phyloP scores from a whole-genome alignment of 2,329 filamentous ascomycete genomes.

The Scedosporium boydii region DNA sequence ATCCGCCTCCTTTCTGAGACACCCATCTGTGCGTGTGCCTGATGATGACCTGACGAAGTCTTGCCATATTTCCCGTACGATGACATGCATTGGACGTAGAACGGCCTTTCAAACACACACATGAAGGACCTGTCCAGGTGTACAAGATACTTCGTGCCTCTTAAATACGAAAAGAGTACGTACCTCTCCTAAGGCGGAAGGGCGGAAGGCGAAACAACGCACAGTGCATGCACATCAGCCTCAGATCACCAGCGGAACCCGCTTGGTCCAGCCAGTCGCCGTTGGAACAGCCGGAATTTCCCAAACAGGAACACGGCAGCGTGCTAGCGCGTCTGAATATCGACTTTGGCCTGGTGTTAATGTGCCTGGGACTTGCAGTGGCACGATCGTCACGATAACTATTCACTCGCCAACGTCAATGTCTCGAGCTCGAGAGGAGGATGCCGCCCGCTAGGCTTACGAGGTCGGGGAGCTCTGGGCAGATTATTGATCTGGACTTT shows the following conservation, averaged over 20 bases:
- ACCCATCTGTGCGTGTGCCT: slow-evolving; percentile 1
- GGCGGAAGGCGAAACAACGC: too few species aligned
- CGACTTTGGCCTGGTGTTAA: background rate
- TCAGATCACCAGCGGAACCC: too few species aligned
- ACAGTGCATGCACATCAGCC: too few species aligned
- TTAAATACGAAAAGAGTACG: background rate
- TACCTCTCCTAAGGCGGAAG: background rate
- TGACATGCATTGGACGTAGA: background rate
- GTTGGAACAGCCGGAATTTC: background rate
- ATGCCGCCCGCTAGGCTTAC: slow-evolving; percentile 1
- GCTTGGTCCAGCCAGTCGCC: too few species aligned
- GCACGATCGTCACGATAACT: background rate
- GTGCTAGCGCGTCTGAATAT: background rate
- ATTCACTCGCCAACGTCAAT: background rate
- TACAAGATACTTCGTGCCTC: too few species aligned
- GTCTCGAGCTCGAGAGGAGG: background rate
- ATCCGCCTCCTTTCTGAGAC: background rate
- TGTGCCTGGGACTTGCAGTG: background rate
- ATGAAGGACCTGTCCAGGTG: too few species aligned
- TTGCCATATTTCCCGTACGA: background rate
- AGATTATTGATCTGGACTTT: slow-evolving; percentile 54
- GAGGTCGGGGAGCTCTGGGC: slow-evolving; percentile 5
- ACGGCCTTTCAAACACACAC: background rate
- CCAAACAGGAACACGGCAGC: background rate
- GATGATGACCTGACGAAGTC: background rate